Conservation (phyloP, 108 stramenopile genomes). For the Fragilaria crotonensis region DNA sequence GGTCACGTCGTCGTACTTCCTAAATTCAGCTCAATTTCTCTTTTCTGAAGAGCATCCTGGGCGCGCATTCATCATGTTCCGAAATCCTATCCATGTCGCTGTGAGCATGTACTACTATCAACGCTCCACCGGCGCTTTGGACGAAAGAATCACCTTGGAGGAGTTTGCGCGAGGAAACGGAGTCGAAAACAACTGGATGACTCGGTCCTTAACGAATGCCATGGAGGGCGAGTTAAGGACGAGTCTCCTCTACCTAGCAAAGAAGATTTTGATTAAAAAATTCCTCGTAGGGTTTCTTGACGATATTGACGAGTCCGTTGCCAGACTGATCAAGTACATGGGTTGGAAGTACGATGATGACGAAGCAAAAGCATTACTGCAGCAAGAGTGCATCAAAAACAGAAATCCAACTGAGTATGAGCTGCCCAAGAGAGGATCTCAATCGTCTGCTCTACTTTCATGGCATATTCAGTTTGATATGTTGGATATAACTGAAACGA, state of each 20-base stretch:
- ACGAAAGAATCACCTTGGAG: conserved; percentile 21
- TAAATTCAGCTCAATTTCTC: conserved; percentile 17
- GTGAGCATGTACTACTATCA: conserved; percentile 33
- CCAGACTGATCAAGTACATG: conserved; percentile 28
- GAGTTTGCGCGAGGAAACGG: conserved; percentile 44
- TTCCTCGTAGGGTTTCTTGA: conserved; percentile 45
- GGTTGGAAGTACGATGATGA: conserved; percentile 31
- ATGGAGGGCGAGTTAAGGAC: conserved; percentile 28
- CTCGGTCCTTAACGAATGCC: conserved; percentile 31
- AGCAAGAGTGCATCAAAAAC: conserved; percentile 18
- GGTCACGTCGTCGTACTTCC: conserved; percentile 35
- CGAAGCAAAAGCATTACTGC: conserved; percentile 23
- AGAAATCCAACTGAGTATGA: conserved; percentile 30
- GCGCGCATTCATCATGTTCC: conserved; percentile 34
- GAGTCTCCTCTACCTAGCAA: conserved; percentile 37
- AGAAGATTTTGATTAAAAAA: conserved; percentile 40
- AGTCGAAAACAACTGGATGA: conserved; percentile 54
- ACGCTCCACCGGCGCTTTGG: conserved; percentile 14
- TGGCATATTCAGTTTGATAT: conserved; percentile 48
- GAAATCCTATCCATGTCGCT: conserved; percentile 38
- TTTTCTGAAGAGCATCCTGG: conserved; percentile 37
- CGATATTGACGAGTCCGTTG: conserved; percentile 25
- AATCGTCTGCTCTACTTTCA: conserved; percentile 30
- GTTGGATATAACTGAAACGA: conserved; percentile 7
- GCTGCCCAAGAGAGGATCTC: conserved; percentile 33